Base-by-base conservation (phyloP, 345 rosid species). In the Euphorbia peplus region DNA sequence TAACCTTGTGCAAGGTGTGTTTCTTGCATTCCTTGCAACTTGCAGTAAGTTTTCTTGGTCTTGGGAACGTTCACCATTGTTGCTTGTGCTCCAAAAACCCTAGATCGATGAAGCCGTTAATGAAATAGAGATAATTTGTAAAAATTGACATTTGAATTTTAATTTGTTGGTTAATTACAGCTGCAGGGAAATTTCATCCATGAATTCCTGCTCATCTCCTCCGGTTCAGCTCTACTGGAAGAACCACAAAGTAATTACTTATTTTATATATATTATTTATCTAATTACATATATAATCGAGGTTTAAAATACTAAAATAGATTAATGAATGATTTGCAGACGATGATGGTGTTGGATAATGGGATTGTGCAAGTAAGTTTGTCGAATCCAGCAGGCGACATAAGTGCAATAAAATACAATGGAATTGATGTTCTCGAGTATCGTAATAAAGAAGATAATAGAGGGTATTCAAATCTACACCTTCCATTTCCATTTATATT, bases 61-160 rank as follows among this genome's bases (percentile, higher is more conserved):
- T 90, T 88, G 3, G 93, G 93, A 70, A 88, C 85, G 72, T 90
- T 90, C 86, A 90, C 60, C 60, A 56, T 56, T 56, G 4, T n/a
- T 56, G 60, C 35, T 13, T 4, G 60, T 0, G 35, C 60, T 56
- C 15, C 6, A 4, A 26, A 25, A 56, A 56, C 60, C 60, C 60
- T 56, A 53, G 15, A 56, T n/a, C n/a, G n/a, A n/a, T 11, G 35
- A 26, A 56, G 32, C 13, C 8, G 18, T 19, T n/a, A 32, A 32
- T 32, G 37, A 32, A 32, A 32, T 32, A 32, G 37, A 32, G 37
- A 32, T 32, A 32, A 32, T 32, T 32, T 2, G 6, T 3, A 50
- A 2, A 47, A 47, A 14, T 14, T 14, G 9, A 50, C n/a, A 35
- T 13, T 13, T 24, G 24, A 2, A 4, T 3, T 53, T n/a, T 11